A percentile compares a stretch with the other conserved stretches of the same genome.
phyloP scores from a whole-genome alignment of 306 rosid genomes.

The Acacia crassicarpa region DNA sequence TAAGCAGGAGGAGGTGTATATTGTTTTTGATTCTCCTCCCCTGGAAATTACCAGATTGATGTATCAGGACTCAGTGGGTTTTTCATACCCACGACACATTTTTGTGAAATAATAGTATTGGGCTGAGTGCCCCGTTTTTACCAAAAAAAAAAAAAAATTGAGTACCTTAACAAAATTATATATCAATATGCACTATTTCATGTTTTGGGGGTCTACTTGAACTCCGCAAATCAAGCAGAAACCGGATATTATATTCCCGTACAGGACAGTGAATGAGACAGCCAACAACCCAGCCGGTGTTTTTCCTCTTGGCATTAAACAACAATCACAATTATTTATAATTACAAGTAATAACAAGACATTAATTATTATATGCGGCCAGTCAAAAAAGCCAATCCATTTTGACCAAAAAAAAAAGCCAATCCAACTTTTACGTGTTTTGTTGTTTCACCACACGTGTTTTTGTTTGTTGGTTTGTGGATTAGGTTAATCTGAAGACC shows the following conservation, averaged over 20 bases:
- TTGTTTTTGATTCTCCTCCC: too few species aligned
- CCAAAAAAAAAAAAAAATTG: too few species aligned
- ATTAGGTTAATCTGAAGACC: background rate
- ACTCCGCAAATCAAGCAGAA: conserved; percentile 37
- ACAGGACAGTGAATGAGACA: conserved; percentile 10
- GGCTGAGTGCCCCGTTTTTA: too few species aligned
- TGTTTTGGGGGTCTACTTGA: too few species aligned
- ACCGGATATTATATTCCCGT: background rate
- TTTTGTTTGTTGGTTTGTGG: background rate
- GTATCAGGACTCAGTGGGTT: too few species aligned
- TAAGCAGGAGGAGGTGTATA: too few species aligned
- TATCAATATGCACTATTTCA: too few species aligned
- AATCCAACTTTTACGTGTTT: background rate
- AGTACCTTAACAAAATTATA: too few species aligned
- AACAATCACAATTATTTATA: background rate
- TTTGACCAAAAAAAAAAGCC: too few species aligned
- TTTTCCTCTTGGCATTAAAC: background rate
- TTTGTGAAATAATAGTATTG: too few species aligned
- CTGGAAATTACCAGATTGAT: too few species aligned
- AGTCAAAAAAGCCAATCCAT: background rate
- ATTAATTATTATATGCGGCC: background rate
- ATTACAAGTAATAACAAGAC: background rate
- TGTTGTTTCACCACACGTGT: background rate
- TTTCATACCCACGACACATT: too few species aligned
- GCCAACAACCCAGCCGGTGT: background rate